Evolutionary conservation across 176 grass and related monocot species (phyloP), one percentile per base, ranked within the genome.

Genomic region (Ensete ventricosum): DNA sequence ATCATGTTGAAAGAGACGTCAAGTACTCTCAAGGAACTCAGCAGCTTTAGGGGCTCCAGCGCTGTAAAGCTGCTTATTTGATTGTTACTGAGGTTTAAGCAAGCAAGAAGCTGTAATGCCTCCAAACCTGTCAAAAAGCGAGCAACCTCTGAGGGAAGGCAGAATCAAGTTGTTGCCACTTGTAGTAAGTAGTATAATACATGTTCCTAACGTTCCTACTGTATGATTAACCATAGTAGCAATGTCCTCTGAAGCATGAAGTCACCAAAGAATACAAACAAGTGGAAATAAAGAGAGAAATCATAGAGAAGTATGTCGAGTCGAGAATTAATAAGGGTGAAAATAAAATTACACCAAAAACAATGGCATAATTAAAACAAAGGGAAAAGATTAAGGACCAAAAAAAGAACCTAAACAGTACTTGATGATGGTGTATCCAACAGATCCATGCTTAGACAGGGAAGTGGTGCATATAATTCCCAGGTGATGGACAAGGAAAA

Each of bases 1-100:
- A 98, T 98, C 80, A 86, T 21, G 59, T 98, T 98, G 75, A 54
- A 98, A 57, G 95, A 98, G 65, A 98, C 64, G 84, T 98, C 88
- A 20, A 98, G 66, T n/a, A 78, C 90, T 86, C 84, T 91, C 69
- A 98, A 74, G 59, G 73, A 91, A 64, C 72, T 60, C 22, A 93
- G 81, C 80, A 76, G 78, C n/a, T 84, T 91, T 23, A 98, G 77
- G 27, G 88, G 81, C 80, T 98, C 84, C 25, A 98, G 86, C 72
- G 95, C 82, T 23, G 88, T 89, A 71, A 98, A 98, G 82, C 84
- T 84, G 73, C 55, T 77, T 76, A 98, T 84, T 54, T 87, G 75
- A 78, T 98, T 98, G 78, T 93, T 79, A 74, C 84, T 74, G 73
- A 93, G 29, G 69, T 93, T 98, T 80, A 98, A 74, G 83, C 82